A percentile compares a stretch with the other conserved stretches of the same genome.
These are phyloP conservation scores for barrel medic (Medicago truncatula) DNA, from an alignment of 306 rosid genomes.

Conservation along the genomic window MtrunA17r5.0-ANR NC_053049.1:15396501-15397000, in stretches of 20 bases:
- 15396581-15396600: not conserved
- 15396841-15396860: conserved; percentile 71
- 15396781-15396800: conserved; percentile 72
- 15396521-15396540: too few species aligned
- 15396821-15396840: conserved; percentile 68
- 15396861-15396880: conserved; percentile 82
- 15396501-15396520: too few species aligned
- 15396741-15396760: conserved; percentile 82
- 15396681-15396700: not conserved
- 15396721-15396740: conserved; percentile 61
- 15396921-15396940: conserved; percentile 62
- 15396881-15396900: conserved; percentile 81
- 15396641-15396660: not conserved
- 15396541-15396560: too few species aligned
- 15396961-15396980: conserved; percentile 72
- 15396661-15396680: not conserved
- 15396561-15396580: too few species aligned
- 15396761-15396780: conserved; percentile 79
- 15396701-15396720: not conserved
- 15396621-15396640: not conserved
- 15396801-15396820: conserved; percentile 86
- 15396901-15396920: conserved; percentile 87
- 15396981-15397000: not conserved
- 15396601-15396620: not conserved
- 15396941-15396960: conserved; percentile 61